These are phyloP conservation scores for Candida easanensis DNA, from an alignment of 805 yeast genomes.

Conservation along the genomic window DNA sequence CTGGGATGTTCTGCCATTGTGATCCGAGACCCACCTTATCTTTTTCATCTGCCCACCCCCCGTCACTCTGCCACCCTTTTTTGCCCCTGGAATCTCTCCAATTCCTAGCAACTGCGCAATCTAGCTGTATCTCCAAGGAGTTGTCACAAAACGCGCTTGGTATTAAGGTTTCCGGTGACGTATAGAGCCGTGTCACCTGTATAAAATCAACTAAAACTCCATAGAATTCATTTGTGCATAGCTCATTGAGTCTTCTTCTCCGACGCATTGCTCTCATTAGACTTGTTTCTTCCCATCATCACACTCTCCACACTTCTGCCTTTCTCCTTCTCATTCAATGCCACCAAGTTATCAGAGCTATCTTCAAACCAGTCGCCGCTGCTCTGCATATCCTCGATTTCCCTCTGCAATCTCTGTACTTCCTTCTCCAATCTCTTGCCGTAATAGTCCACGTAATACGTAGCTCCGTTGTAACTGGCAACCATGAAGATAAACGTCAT, in stretches of 20 bases:
- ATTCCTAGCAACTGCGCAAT: too few species aligned
- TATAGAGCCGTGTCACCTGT: too few species aligned
- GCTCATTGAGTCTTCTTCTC: too few species aligned
- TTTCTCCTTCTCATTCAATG: neutral
- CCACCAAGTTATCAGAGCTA: slow-evolving; percentile 11
- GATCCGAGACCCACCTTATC: neutral
- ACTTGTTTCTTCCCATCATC: neutral
- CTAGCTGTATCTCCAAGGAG: too few species aligned
- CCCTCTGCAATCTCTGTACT: slow-evolving; percentile 64
- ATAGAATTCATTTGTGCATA: too few species aligned
- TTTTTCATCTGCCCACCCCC: neutral
- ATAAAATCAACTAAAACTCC: too few species aligned
- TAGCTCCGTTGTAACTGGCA: slow-evolving; percentile 92
- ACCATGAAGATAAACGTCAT: slow-evolving; percentile 68
- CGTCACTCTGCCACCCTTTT: too few species aligned
- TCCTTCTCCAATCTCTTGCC: slow-evolving; percentile 90
- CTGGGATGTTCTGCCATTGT: too few species aligned
- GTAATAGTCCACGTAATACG: slow-evolving; percentile 87
- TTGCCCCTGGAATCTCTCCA: too few species aligned
- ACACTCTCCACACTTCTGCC: neutral
- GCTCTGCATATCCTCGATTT: slow-evolving; percentile 61
- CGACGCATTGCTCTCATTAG: neutral
- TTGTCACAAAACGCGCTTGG: too few species aligned
- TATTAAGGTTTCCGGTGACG: too few species aligned
- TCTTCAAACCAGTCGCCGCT: slow-evolving; percentile 18